Conservation (phyloP, 768 basidiomycete species). For the Boletus barrowsii region DNA sequence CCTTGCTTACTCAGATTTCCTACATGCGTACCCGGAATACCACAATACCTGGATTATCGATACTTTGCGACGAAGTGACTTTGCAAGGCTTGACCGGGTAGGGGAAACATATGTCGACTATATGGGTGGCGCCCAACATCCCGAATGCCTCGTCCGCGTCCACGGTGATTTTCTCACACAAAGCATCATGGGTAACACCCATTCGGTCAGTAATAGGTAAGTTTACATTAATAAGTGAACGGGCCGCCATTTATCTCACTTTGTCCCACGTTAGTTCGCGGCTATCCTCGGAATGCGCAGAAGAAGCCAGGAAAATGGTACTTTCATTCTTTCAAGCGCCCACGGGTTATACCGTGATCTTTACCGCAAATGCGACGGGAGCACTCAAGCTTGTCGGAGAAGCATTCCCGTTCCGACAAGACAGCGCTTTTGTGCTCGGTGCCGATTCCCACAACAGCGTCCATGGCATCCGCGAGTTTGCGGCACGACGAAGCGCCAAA, state of each 20-base stretch:
- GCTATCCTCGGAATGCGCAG: constrained; percentile 61
- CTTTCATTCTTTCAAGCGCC: constrained; percentile 77
- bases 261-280: constrained; percentile 49
- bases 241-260: background rate
- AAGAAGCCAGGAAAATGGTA: constrained; percentile 69
- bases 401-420: constrained; percentile 63
- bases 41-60: constrained; percentile 69
- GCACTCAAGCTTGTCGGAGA: constrained; percentile 84
- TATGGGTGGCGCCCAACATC: constrained; percentile 82
- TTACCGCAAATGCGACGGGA: constrained; percentile 76
- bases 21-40: constrained; percentile 50
- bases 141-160: constrained; percentile 69
- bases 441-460: constrained; percentile 84
- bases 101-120: constrained; percentile 83
- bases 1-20: constrained; percentile 48
- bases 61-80: constrained; percentile 62
- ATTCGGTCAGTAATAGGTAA: constrained; percentile 79
- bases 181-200: constrained; percentile 77
- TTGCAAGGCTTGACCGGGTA: constrained; percentile 51
- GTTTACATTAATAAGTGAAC: background rate
- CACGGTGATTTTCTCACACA: constrained; percentile 67
- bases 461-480: constrained; percentile 77
- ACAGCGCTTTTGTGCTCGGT: constrained; percentile 63
- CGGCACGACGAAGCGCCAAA: constrained; percentile 49
- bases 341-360: constrained; percentile 74